Evolutionary conservation across 306 rosid species (phyloP).

Genomic region (Hylodesmum podocarpum): DNA sequence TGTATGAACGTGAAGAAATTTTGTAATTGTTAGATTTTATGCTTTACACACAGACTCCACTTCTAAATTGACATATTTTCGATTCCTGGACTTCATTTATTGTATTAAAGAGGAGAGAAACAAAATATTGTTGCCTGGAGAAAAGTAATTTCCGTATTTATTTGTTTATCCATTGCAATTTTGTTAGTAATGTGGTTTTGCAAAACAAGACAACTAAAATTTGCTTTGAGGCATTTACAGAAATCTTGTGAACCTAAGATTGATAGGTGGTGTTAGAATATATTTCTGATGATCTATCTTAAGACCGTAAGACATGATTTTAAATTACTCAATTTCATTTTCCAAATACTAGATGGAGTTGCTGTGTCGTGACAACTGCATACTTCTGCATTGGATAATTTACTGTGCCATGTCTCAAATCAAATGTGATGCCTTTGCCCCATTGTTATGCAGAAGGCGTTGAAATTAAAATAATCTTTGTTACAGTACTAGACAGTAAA

Average conservation of each 20-base stretch:
- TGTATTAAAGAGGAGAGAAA: not conserved
- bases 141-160: not conserved
- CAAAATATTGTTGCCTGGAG: not conserved
- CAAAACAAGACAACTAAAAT: not conserved
- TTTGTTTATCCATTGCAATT: not conserved
- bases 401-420: constrained; percentile 4
- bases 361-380: not conserved
- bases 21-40: constrained; percentile 5
- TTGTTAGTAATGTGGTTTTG: not conserved
- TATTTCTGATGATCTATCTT: not conserved
- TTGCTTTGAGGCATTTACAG: not conserved
- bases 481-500: not conserved
- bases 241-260: not conserved
- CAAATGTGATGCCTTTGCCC: constrained; percentile 6
- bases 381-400: not conserved
- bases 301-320: not conserved
- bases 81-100: not conserved
- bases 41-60: not conserved
- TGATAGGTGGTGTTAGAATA: not conserved
- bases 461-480: not conserved
- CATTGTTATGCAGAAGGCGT: not conserved
- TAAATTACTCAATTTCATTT: not conserved
- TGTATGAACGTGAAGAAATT: not conserved
- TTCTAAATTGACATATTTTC: not conserved
- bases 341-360: constrained; percentile 1